These are phyloP conservation scores for Colletotrichum scovillei DNA, from an alignment of 2,329 filamentous ascomycete genomes.

Conservation along the genomic window DNA sequence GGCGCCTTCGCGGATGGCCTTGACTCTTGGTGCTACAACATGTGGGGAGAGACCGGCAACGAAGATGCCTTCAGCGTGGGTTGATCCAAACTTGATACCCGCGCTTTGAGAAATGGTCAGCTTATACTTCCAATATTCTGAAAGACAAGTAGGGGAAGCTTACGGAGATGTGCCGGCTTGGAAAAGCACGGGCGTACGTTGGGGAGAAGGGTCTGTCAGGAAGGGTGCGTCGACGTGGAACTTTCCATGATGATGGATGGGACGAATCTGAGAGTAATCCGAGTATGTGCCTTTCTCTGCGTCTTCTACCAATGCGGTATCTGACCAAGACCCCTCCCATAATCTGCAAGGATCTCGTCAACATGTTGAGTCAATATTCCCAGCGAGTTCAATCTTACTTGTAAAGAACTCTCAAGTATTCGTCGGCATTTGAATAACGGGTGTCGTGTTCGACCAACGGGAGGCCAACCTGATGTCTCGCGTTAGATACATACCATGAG, in stretches of 20 bases:
- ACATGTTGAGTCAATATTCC: no score
- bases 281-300: constrained; percentile 14
- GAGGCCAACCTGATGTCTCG: constrained; percentile 56
- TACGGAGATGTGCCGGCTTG: constrained; percentile 66
- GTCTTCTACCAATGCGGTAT: constrained; percentile 10
- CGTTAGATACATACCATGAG: fast-evolving
- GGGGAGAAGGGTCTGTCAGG: constrained; percentile 60
- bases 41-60: constrained; percentile 64
- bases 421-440: constrained; percentile 70
- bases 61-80: constrained; percentile 70
- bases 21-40: constrained; percentile 61
- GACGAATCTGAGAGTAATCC: constrained; percentile 13
- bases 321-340: constrained; percentile 26
- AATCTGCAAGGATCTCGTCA: background rate
- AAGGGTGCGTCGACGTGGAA: constrained; percentile 25
- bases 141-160: no score
- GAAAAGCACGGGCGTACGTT: constrained; percentile 67
- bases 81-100: constrained; percentile 65
- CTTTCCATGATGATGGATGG: constrained; percentile 21
- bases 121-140: no score
- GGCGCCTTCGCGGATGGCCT: constrained; percentile 63
- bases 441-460: constrained; percentile 68
- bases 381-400: constrained; percentile 49
- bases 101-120: no score
- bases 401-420: constrained; percentile 71